phyloP scores from a whole-genome alignment of 2,329 filamentous ascomycete genomes.

The Xylaria sp. region DNA sequence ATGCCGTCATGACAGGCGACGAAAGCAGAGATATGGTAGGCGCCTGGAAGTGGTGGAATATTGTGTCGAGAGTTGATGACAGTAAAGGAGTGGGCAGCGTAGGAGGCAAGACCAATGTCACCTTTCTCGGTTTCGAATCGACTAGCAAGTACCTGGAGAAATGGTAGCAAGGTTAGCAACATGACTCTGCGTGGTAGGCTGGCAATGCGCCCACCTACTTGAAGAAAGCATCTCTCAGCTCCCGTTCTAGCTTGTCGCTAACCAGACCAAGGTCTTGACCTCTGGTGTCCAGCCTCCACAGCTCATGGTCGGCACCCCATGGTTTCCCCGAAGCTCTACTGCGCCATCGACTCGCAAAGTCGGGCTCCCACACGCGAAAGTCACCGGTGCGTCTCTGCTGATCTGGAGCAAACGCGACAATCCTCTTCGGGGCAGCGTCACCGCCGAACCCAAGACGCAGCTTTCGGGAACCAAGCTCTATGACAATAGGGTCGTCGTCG shows the following conservation, averaged over 20 bases:
- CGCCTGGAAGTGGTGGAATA: conserved; percentile 82
- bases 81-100: conserved; percentile 78
- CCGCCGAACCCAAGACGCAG: conserved; percentile 86
- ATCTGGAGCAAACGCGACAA: conserved; percentile 74
- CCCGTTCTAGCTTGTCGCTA: conserved; percentile 84
- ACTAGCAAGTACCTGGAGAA: conserved; percentile 64
- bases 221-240: conserved; percentile 79
- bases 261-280: conserved; percentile 78
- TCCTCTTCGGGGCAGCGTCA: conserved; percentile 75
- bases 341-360: conserved; percentile 55
- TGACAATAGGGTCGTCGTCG: conserved; percentile 83
- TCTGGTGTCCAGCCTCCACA: conserved; percentile 80
- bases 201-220: conserved; percentile 60
- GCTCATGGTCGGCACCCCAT: conserved; percentile 71
- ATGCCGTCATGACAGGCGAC: conserved; percentile 72
- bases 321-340: conserved; percentile 52
- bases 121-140: conserved; percentile 76
- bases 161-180: neutral
- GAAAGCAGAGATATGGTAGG: conserved; percentile 83
- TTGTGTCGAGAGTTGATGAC: conserved; percentile 73
- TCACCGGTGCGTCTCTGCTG: conserved; percentile 80
- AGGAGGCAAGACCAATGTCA: conserved; percentile 78
- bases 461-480: conserved; percentile 82
- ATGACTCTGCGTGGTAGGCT: neutral
- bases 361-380: conserved; percentile 72